Conservation (phyloP, 2,329 filamentous ascomycete genomes). For the Fusarium multiceps region DNA sequence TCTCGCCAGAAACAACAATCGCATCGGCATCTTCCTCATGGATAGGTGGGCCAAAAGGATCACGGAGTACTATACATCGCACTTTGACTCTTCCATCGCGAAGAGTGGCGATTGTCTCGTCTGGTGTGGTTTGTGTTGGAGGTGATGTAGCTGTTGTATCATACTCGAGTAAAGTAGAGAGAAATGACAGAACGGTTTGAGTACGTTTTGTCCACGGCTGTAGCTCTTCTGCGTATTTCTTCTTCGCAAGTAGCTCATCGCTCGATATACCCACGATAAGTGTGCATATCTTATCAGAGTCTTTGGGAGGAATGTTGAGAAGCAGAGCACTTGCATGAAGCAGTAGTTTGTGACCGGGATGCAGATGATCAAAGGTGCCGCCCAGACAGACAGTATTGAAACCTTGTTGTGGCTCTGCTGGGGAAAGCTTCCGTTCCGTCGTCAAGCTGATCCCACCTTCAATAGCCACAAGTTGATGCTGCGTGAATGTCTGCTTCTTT, state of each 20-base stretch:
- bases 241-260: slow-evolving; percentile 86
- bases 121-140: slow-evolving; percentile 25
- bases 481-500: slow-evolving; percentile 58
- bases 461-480: slow-evolving; percentile 63
- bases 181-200: slow-evolving; percentile 75
- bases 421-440: background rate
- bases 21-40: slow-evolving; percentile 81
- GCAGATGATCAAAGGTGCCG: slow-evolving; percentile 96
- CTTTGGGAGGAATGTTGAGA: slow-evolving; percentile 62
- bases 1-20: slow-evolving; percentile 89
- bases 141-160: slow-evolving; percentile 47
- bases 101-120: slow-evolving; percentile 61
- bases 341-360: slow-evolving; percentile 95
- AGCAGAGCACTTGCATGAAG: slow-evolving; percentile 87
- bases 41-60: slow-evolving; percentile 91
- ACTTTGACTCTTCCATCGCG: slow-evolving; percentile 71
- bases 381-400: slow-evolving; percentile 75
- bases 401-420: slow-evolving; percentile 16
- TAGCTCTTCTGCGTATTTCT: slow-evolving; percentile 85
- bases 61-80: slow-evolving; percentile 85
- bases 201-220: slow-evolving; percentile 84
- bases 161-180: slow-evolving; percentile 70
- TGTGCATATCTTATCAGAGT: slow-evolving; percentile 58
- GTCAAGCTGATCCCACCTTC: slow-evolving; percentile 63
- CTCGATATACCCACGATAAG: slow-evolving; percentile 90